Evolutionary conservation across 2,329 filamentous ascomycete species (phyloP).

Genomic region (Dactylellina parvicollis): DNA sequence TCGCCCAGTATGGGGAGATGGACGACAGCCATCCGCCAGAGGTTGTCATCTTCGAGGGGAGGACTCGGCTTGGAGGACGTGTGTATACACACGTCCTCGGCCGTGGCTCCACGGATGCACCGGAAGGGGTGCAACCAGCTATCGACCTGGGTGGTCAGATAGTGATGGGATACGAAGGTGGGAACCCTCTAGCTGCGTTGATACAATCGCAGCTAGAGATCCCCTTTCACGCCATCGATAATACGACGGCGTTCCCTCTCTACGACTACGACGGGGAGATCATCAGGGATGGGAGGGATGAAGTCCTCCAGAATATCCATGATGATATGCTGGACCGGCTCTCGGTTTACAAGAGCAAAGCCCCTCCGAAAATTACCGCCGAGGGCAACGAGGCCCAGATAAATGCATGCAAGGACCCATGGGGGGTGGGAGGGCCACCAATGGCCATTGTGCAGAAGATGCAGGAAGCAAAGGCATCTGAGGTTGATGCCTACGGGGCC

Average conservation of each 20-base stretch:
- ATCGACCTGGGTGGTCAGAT: conserved; percentile 99
- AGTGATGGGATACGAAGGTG: conserved; percentile 89
- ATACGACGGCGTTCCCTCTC: conserved; percentile 77
- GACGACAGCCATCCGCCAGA: conserved; percentile 74
- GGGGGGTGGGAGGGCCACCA: conserved; percentile 74
- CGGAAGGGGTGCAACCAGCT: conserved; percentile 71
- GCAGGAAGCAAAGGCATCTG: background rate
- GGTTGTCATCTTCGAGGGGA: conserved; percentile 82
- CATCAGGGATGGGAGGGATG: conserved; percentile 81
- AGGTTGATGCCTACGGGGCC: background rate
- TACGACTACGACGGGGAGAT: conserved; percentile 84
- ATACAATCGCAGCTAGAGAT: conserved; percentile 89
- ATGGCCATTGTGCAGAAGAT: conserved; percentile 65
- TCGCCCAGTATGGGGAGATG: conserved; percentile 78
- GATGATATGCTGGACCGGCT: conserved; percentile 94
- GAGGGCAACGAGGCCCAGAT: conserved; percentile 85
- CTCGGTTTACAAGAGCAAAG: conserved; percentile 86
- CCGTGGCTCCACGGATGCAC: conserved; percentile 67
- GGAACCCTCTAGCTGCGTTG: conserved; percentile 91
- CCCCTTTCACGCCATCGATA: conserved; percentile 79
- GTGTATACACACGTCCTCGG: conserved; percentile 84
- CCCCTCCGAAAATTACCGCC: conserved; percentile 74
- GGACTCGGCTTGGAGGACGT: conserved; percentile 85
- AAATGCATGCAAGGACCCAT: conserved; percentile 81
- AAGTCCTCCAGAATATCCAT: conserved; percentile 87